Evolutionary conservation across 208 protist genomes (phyloP), one percentile per base, ranked within the genome.

Genomic region (Leishmania amazonensis): DNA sequence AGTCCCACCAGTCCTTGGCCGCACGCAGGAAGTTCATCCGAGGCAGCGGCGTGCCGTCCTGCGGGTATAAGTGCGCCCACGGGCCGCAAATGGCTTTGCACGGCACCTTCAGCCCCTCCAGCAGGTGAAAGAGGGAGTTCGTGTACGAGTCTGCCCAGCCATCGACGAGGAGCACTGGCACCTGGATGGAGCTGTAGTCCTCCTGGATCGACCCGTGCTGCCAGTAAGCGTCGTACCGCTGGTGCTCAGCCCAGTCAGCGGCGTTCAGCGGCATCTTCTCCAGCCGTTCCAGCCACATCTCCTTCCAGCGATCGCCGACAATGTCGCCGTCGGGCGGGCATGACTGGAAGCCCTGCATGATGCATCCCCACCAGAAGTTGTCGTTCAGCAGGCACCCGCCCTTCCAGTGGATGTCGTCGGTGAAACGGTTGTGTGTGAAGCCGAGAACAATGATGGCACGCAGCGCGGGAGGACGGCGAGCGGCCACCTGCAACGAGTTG

Each of bases 321-420:
- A 89, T 77, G 45, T 71, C 83, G 62, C 72, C 80, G 70, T 94
- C 87, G 21, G 87, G 82, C 19, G 89, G 91, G 47, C 79, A 83
- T 28, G 85, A 91, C 80, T 86, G 83, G 67, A 87, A 91, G 35
- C 87, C 91, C 71, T 92, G 84, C 91, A 94, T 91, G 71, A 94
- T 84, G 68, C 82, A 87, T 31, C 91, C 91, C 91, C 89, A 94
- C 89, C 91, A 94, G 62, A 92, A 92, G 81, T 91, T 94, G 75
- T 94, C 88, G 81, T 87, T 88, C n/a, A 94, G 87, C 74, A 94
- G 80, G 70, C 90, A 94, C 42, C 88, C 90, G 68, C 88, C 90
- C 76, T 92, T 90, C 88, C 88, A 94, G 83, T 92, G 90, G 76
- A 94, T 94, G 76, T 92, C 90, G 76, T 91, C 88, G 53, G 84